Base-by-base conservation (phyloP, 23 red algal species). In the Gracilaria gracilis region DNA sequence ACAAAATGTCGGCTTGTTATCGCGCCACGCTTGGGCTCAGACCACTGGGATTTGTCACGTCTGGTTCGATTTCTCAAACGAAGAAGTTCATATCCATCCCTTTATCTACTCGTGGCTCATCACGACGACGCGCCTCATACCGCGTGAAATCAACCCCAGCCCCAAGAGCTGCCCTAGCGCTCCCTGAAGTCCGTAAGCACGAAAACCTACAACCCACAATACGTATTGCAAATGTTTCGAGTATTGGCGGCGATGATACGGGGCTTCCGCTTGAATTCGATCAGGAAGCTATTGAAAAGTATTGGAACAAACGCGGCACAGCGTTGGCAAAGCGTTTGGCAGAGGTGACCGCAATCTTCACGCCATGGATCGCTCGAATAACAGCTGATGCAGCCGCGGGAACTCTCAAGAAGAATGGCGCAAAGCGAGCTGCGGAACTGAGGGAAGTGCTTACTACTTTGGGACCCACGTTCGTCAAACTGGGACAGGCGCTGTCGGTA, bases 381-480 rank as follows among this genome's bases (percentile, higher is more conserved):
- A 24, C 80, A 9, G 32, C 87, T 9, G 89, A 83, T 58, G 55
- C 83, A 14, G 32, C 59, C 12, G 46, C 29, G 32, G 74, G 72
- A 33, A 66, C 32, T 6, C 71, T 93, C 14, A 50, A 58, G 0
- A 28, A 86, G 20, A 86, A 95, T 46, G 61, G 81, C 24, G 81
- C 58, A 58, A 85, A 65, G 51, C 78, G 90, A 48, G 95, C 97
- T 12, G 91, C 78, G 29, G 93, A 92, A 19, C 84, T 98, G 46
- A 94, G 97, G 13, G 88, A 98, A 29, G 53, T 95, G 31, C 88
- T 98, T 19, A 95, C 90, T 4, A 54, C 46, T 23, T 72, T 98
- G 23, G 97, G 97, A 13, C 94, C 97, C 4, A 88, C 93, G 16
- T 98, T 94, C 44, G 95, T 98, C 32, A 98, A 98, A 86, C 74